A percentile compares a stretch with the other conserved stretches of the same genome.
These are phyloP conservation scores for Linnemannia hyalina DNA, from an alignment of 192 early-diverging fungal species.

Conservation along the genomic window DNA sequence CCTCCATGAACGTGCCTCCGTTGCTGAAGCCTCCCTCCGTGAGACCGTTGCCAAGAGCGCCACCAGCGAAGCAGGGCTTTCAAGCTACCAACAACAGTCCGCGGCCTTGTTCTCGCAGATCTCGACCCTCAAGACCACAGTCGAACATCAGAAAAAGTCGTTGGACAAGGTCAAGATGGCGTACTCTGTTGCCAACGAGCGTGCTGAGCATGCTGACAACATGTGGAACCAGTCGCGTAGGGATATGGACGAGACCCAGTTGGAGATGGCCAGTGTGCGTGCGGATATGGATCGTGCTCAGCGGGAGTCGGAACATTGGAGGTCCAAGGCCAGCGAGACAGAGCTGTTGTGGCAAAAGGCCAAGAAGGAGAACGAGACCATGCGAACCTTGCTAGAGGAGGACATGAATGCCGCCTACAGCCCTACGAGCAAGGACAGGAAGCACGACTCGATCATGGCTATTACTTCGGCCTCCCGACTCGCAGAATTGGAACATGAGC, in stretches of 20 bases:
- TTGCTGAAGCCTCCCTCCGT: slow-evolving; percentile 58
- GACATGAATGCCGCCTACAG: slow-evolving; percentile 44
- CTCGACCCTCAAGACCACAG: slow-evolving; percentile 47
- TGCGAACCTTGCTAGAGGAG: slow-evolving; percentile 57
- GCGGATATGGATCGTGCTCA: slow-evolving; percentile 57
- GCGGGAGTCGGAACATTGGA: slow-evolving; percentile 54
- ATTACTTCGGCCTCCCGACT: slow-evolving; percentile 41
- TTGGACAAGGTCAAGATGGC: slow-evolving; percentile 60
- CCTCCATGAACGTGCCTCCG: slow-evolving; percentile 56
- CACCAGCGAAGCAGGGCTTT: slow-evolving; percentile 47
- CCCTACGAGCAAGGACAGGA: slow-evolving; percentile 36
- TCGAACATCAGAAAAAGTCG: slow-evolving; percentile 60
- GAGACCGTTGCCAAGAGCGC: slow-evolving; percentile 51
- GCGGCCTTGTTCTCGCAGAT: slow-evolving; percentile 39
- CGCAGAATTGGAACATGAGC: slow-evolving; percentile 56
- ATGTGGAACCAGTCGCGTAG: slow-evolving; percentile 58
- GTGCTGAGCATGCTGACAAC: slow-evolving; percentile 55
- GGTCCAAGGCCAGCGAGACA: slow-evolving; percentile 50
- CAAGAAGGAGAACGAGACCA: slow-evolving; percentile 57
- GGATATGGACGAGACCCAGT: slow-evolving; percentile 50
- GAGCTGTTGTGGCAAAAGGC: slow-evolving; percentile 56
- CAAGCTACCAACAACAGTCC: slow-evolving; percentile 48
- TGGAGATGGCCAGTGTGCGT: slow-evolving; percentile 43
- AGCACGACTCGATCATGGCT: slow-evolving; percentile 49
- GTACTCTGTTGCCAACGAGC: slow-evolving; percentile 52